Percentiles rank a stretch among this genome's conserved stretches.
These are phyloP conservation scores for Camillea tinctor DNA, from an alignment of 2,329 filamentous ascomycete species.

Conservation along the genomic window DNA sequence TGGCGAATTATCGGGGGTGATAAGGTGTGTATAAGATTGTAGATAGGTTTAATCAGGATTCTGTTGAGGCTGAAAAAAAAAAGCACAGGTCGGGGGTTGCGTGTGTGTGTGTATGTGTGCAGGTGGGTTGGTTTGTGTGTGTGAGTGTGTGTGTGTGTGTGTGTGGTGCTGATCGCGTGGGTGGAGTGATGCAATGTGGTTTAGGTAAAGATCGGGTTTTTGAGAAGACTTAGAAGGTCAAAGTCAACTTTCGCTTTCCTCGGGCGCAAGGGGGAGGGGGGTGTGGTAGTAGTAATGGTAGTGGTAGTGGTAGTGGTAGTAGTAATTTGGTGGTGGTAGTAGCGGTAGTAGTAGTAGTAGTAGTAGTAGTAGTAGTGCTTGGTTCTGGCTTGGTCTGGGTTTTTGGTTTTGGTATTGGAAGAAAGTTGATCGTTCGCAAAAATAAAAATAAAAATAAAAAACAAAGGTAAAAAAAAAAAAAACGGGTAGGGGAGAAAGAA, in stretches of 20 bases:
- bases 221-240: conserved; percentile 12
- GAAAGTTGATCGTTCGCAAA: too few species aligned
- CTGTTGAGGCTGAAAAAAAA: conserved; percentile 4
- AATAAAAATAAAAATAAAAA: too few species aligned
- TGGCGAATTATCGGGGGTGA: conserved; percentile 49
- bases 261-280: too few species aligned
- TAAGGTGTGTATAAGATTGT: conserved; percentile 5
- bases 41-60: conserved; percentile 11
- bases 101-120: too few species aligned
- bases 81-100: conserved; percentile 2
- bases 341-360: background rate
- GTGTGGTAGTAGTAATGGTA: too few species aligned
- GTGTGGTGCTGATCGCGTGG: conserved; percentile 30
- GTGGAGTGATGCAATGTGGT: conserved; percentile 33
- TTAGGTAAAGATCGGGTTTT: conserved; percentile 21
- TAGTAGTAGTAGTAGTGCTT: too few species aligned
- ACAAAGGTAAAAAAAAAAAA: too few species aligned
- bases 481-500: too few species aligned
- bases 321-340: background rate
- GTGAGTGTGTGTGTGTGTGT: too few species aligned
- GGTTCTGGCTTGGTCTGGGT: too few species aligned
- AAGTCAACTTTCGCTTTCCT: background rate
- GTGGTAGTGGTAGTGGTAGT: too few species aligned
- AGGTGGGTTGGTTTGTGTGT: too few species aligned
- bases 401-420: background rate